Evolutionary conservation across 73 alveolate species (phyloP).

Genomic region (Paramecium biaurelia): DNA sequence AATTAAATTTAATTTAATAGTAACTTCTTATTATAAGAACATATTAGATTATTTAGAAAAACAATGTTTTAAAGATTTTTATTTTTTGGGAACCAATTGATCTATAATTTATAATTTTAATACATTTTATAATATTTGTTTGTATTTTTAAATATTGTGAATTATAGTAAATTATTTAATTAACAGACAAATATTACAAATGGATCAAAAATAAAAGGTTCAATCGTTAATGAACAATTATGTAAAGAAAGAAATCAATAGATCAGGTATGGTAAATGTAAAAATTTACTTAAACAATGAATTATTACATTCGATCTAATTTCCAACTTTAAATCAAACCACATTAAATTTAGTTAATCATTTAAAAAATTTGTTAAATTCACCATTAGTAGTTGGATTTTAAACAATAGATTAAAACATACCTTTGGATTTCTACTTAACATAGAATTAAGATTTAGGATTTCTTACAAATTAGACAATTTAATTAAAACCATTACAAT

Average conservation of each 20-base stretch:
- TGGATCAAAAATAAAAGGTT: constrained; percentile 1
- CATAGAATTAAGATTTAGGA: background rate
- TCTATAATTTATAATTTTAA: background rate
- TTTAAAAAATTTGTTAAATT: background rate
- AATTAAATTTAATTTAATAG: background rate
- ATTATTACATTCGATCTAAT: background rate
- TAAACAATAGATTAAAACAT: constrained; percentile 4
- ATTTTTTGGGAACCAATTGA: background rate
- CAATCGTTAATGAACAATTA: background rate
- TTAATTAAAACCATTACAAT: background rate
- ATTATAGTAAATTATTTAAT: background rate
- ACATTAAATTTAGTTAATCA: background rate
- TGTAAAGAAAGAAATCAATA: background rate
- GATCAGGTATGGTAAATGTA: constrained; percentile 10
- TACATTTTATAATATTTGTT: background rate
- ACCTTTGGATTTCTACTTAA: constrained; percentile 45
- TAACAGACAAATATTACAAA: background rate
- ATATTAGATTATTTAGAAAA: background rate
- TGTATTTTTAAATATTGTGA: background rate
- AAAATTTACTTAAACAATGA: constrained; percentile 33
- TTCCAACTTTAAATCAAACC: constrained; percentile 24
- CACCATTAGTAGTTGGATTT: constrained; percentile 8
- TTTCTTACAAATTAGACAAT: background rate
- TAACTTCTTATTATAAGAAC: background rate
- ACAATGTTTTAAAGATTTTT: background rate